phyloP scores from a whole-genome alignment of 108 stramenopile genomes.

The Chaetoceros muelleri region DNA sequence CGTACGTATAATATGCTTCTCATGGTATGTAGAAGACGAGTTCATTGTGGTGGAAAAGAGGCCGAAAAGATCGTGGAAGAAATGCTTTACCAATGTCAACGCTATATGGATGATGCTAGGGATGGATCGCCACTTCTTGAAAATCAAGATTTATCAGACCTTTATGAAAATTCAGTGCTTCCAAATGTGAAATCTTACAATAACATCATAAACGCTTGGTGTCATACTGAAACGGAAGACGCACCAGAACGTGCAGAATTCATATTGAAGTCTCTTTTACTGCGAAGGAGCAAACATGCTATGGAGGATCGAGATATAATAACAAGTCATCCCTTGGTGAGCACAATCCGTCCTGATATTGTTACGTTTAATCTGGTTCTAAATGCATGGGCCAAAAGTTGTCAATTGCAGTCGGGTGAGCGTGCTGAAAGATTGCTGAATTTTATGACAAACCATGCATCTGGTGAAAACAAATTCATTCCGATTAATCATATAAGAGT shows the following conservation, averaged over 20 bases:
- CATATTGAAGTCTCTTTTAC: neutral
- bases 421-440: constrained; percentile 20
- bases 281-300: neutral
- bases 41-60: neutral
- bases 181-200: neutral
- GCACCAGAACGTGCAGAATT: neutral
- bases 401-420: constrained; percentile 9
- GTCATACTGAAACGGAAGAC: neutral
- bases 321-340: constrained; percentile 8
- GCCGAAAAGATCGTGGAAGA: neutral
- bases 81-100: neutral
- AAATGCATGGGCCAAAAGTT: constrained; percentile 12
- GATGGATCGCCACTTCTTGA: neutral
- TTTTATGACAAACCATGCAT: constrained; percentile 14
- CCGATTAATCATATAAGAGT: constrained; percentile 21
- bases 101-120: neutral
- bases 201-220: neutral
- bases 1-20: neutral
- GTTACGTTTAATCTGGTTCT: constrained; percentile 32
- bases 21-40: neutral
- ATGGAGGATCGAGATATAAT: neutral
- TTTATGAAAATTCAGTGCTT: neutral
- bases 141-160: neutral
- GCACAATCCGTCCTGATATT: neutral
- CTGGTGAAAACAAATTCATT: constrained; percentile 13